These are phyloP conservation scores for Phialophora macrospora DNA, from an alignment of 2,329 filamentous ascomycete species.

Conservation along the genomic window DNA sequence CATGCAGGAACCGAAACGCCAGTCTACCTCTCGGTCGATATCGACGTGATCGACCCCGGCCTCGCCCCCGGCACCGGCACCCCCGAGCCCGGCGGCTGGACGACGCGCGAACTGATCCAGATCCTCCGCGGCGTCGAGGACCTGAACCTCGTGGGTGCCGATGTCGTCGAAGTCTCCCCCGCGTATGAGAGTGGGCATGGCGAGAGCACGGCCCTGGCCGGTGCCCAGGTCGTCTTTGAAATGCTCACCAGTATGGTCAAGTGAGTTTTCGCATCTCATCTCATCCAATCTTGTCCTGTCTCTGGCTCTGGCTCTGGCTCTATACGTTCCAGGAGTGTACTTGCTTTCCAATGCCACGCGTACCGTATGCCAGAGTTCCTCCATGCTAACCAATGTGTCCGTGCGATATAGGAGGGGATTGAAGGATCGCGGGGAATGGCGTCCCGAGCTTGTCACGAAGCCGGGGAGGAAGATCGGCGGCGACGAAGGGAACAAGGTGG, in stretches of 20 bases:
- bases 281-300: too few relatives aligned
- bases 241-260: constrained; percentile 70
- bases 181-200: constrained; percentile 75
- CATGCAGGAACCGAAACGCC: constrained; percentile 63
- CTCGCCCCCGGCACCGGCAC: constrained; percentile 78
- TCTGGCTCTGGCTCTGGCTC: too few relatives aligned
- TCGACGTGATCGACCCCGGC: constrained; percentile 78
- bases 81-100: constrained; percentile 90
- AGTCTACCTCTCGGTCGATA: constrained; percentile 81
- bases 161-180: constrained; percentile 86
- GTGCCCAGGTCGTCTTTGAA: constrained; percentile 83
- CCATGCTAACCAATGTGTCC: neutral
- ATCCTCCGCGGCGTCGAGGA: constrained; percentile 81
- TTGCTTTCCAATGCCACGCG: too few relatives aligned
- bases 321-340: too few relatives aligned
- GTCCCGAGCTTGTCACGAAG: constrained; percentile 30
- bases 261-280: neutral
- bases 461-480: constrained; percentile 25
- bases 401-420: constrained; percentile 41
- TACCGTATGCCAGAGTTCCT: neutral
- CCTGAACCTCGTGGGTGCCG: constrained; percentile 84
- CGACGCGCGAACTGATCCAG: constrained; percentile 81
- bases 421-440: constrained; percentile 40
- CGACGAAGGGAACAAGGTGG: constrained; percentile 1
- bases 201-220: constrained; percentile 81